Evolutionary conservation across 768 basidiomycete genomes (phyloP).

Genomic region (Leucocoprinus sp.): DNA sequence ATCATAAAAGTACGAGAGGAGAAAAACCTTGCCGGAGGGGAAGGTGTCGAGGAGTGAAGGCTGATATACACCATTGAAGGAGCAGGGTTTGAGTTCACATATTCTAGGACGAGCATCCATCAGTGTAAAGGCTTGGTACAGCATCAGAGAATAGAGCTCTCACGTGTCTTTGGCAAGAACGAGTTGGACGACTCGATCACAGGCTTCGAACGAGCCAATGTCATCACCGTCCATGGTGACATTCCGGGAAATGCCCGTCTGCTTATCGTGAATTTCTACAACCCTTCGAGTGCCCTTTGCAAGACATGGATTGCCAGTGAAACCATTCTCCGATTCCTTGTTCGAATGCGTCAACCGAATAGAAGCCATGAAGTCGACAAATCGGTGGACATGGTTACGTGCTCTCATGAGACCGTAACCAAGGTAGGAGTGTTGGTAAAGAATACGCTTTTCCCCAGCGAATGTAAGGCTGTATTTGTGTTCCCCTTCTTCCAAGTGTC

Average conservation of each 20-base stretch:
- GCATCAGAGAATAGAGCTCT: slow-evolving; percentile 23
- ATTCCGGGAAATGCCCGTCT: slow-evolving; percentile 33
- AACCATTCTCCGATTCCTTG: slow-evolving; percentile 8
- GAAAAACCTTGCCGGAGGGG: slow-evolving; percentile 73
- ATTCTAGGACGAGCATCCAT: slow-evolving; percentile 34
- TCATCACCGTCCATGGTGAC: slow-evolving; percentile 85
- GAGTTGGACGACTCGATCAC: slow-evolving; percentile 74
- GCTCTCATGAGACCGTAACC: slow-evolving; percentile 95
- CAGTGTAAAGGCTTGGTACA: background rate
- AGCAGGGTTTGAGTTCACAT: slow-evolving; percentile 89
- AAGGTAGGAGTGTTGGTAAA: slow-evolving; percentile 97
- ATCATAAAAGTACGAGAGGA: slow-evolving; percentile 99
- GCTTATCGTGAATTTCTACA: slow-evolving; percentile 54
- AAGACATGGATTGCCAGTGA: slow-evolving; percentile 76
- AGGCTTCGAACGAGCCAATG: slow-evolving; percentile 79
- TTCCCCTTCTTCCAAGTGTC: slow-evolving; percentile 61
- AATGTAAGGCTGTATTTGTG: slow-evolving; percentile 85
- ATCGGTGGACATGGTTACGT: slow-evolving; percentile 71
- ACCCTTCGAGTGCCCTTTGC: slow-evolving; percentile 51
- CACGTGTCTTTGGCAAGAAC: slow-evolving; percentile 94
- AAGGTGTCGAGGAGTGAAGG: slow-evolving; percentile 87
- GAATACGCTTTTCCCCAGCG: slow-evolving; percentile 56
- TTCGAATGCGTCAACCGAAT: slow-evolving; percentile 23
- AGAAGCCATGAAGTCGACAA: slow-evolving; percentile 80
- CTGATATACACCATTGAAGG: slow-evolving; percentile 97